Conservation (phyloP, 129 eudicot species). For the Artemisia tridentata region DNA sequence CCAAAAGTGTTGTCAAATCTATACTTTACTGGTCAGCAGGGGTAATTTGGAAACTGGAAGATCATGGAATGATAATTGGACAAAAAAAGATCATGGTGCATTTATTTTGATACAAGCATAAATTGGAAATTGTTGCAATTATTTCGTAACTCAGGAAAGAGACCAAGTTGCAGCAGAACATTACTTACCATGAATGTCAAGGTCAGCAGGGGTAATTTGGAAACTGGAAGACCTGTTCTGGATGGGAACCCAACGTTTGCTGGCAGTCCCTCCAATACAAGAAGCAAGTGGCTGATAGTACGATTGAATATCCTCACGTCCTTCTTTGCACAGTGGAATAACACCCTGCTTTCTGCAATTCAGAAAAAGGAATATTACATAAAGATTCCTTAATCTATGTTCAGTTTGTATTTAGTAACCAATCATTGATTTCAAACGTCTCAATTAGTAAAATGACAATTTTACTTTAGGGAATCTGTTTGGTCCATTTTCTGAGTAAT, state of each 20-base stretch:
- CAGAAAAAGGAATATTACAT: neutral
- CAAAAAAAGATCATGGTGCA: neutral
- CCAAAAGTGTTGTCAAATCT: too few species aligned
- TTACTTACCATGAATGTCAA: conserved; percentile 68
- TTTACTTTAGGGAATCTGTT: too few species aligned
- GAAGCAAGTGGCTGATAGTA: conserved; percentile 73
- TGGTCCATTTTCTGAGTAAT: too few species aligned
- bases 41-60: too few species aligned
- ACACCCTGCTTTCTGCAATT: conserved; percentile 53
- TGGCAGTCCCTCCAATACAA: conserved; percentile 71
- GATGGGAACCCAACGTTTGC: conserved; percentile 81
- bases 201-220: conserved; percentile 44
- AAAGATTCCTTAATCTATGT: neutral
- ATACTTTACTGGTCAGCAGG: too few species aligned
- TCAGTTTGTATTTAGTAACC: too few species aligned
- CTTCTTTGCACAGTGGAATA: conserved; percentile 66
- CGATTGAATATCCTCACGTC: conserved; percentile 63
- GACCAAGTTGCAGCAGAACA: conserved; percentile 23
- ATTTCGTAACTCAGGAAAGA: too few species aligned
- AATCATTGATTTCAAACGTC: too few species aligned
- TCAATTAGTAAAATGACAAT: too few species aligned
- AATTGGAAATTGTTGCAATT: neutral
- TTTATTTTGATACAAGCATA: too few species aligned
- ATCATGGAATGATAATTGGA: neutral
- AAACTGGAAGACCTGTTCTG: conserved; percentile 70